Percentiles rank a stretch among this genome's conserved stretches.
Conservation (phyloP, 2,329 filamentous ascomycete genomes). For the Dothideomycetidae sp. region DNA sequence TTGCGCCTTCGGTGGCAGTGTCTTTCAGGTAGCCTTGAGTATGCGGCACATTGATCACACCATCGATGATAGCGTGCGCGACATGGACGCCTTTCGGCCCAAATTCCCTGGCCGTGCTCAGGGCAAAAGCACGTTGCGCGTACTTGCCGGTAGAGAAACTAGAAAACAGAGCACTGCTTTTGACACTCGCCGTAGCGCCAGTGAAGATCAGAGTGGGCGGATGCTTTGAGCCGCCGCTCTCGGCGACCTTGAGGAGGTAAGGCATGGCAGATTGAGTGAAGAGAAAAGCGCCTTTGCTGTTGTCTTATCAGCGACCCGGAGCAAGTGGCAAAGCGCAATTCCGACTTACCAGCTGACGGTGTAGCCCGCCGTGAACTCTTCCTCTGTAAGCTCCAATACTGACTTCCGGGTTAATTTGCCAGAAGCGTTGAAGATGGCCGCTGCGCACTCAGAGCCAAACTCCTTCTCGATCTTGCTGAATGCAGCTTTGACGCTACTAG, state of each 20-base stretch:
- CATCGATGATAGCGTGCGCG: constrained; percentile 69
- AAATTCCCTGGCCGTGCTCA: constrained; percentile 70
- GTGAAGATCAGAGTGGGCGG: constrained; percentile 76
- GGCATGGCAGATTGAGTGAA: constrained; percentile 63
- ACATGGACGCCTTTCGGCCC: constrained; percentile 74
- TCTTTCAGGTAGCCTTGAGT: constrained; percentile 47
- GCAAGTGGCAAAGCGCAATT: not conserved
- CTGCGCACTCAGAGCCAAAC: constrained; percentile 35
- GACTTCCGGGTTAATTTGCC: constrained; percentile 45
- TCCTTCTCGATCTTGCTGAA: constrained; percentile 49
- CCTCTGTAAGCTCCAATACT: constrained; percentile 45
- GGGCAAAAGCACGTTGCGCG: constrained; percentile 56
- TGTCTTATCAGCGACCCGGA: constrained; percentile 1
- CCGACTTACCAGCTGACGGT: constrained; percentile 36
- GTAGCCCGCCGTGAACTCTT: constrained; percentile 40
- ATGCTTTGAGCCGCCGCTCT: constrained; percentile 33
- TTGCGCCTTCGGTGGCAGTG: constrained; percentile 48
- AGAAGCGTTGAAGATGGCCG: constrained; percentile 57
- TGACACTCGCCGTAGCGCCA: constrained; percentile 68
- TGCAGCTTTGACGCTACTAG: constrained; percentile 41
- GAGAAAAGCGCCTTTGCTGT: constrained; percentile 53
- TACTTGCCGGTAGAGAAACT: constrained; percentile 71
- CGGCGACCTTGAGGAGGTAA: constrained; percentile 48
- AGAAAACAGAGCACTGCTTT: constrained; percentile 54
- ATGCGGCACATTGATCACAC: constrained; percentile 66